A percentile compares a stretch with the other conserved stretches of the same genome.
These are phyloP conservation scores for Cyberlindnera euphorbiae DNA, from an alignment of 805 yeast genomes.

Conservation along the genomic window DNA sequence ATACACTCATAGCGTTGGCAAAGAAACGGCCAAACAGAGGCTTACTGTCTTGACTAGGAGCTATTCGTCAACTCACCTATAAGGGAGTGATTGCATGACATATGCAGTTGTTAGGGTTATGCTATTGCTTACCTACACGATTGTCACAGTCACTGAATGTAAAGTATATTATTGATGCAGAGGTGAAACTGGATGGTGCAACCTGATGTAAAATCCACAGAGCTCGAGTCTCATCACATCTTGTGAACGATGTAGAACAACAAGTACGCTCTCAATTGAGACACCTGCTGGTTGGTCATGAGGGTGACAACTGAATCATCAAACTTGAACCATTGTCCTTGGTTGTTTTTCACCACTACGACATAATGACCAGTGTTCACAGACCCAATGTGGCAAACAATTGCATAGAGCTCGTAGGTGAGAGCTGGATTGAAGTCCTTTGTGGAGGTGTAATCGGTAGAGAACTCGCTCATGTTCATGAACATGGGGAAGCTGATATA, in stretches of 20 bases:
- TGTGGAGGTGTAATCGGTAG: slow-evolving; percentile 19
- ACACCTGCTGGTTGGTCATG: slow-evolving; percentile 60
- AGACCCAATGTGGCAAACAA: slow-evolving; percentile 86
- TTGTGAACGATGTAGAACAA: slow-evolving; percentile 54
- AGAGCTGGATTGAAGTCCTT: slow-evolving; percentile 30
- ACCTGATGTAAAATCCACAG: no score
- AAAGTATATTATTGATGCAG: no score
- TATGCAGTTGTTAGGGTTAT: no score
- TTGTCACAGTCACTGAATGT: no score
- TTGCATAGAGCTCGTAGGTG: slow-evolving; percentile 80
- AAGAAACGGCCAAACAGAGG: no score
- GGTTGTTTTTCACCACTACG: slow-evolving; percentile 65
- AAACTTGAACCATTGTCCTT: slow-evolving; percentile 82
- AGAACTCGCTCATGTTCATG: slow-evolving; percentile 66
- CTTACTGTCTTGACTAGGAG: no score
- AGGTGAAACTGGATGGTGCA: no score
- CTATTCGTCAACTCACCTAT: no score
- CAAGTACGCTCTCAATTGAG: slow-evolving; percentile 72
- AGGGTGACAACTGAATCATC: slow-evolving; percentile 82
- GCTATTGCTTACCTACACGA: no score
- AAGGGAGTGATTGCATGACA: no score
- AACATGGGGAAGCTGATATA: slow-evolving; percentile 69
- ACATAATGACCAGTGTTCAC: slow-evolving; percentile 96
- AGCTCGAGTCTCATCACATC: no score
- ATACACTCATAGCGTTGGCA: no score